These are phyloP conservation scores for Trichothecium sympodiale DNA, from an alignment of 2,329 filamentous ascomycete genomes.

Conservation along the genomic window DNA sequence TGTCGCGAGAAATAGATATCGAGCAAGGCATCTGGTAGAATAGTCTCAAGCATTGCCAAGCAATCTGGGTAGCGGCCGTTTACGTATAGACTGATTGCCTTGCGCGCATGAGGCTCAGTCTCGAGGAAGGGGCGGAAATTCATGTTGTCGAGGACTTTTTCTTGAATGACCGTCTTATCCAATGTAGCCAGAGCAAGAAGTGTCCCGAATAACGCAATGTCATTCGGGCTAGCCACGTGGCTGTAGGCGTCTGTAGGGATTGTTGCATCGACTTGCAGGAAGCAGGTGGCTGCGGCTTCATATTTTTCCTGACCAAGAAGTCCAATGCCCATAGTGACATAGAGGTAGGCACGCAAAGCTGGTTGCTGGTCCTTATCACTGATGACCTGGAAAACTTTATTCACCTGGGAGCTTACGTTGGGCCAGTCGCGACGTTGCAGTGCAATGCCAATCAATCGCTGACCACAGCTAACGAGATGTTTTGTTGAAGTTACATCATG, in stretches of 20 bases:
- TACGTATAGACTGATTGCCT: conserved; percentile 81
- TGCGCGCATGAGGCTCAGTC: conserved; percentile 85
- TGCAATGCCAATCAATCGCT: conserved; percentile 65
- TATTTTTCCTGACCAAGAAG: conserved; percentile 35
- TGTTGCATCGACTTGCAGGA: conserved; percentile 52
- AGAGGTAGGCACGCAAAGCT: conserved; percentile 35
- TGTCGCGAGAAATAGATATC: conserved; percentile 77
- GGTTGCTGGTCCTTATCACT: conserved; percentile 36
- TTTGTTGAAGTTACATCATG: conserved; percentile 76
- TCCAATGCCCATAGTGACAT: conserved; percentile 39
- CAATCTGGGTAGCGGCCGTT: conserved; percentile 83
- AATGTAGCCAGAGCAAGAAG: conserved; percentile 85
- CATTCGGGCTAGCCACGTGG: conserved; percentile 69
- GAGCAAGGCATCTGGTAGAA: conserved; percentile 77
- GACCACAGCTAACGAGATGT: conserved; percentile 73
- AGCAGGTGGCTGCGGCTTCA: conserved; percentile 56
- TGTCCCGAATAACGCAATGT: conserved; percentile 85
- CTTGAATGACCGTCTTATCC: conserved; percentile 65
- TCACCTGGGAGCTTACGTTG: conserved; percentile 46
- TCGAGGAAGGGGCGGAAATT: conserved; percentile 82
- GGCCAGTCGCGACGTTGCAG: conserved; percentile 72
- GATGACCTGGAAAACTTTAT: conserved; percentile 50
- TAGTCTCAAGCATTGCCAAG: conserved; percentile 69
- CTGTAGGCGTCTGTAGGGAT: conserved; percentile 45
- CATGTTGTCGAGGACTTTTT: conserved; percentile 65